These are phyloP conservation scores for Centaurea solstitialis DNA, from an alignment of 129 eudicot species.

Conservation along the genomic window DNA sequence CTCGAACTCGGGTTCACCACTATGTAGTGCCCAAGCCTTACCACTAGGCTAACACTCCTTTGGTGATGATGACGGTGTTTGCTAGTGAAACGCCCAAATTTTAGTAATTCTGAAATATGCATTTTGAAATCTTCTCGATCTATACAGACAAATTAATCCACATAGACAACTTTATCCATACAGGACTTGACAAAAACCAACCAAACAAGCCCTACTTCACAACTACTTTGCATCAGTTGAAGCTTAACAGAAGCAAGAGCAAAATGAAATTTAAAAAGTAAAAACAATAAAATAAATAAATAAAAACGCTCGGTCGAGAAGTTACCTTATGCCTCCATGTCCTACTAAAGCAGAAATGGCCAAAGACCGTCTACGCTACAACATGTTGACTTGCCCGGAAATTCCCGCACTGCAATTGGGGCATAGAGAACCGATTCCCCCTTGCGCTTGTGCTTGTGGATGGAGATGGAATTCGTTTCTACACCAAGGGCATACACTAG, in stretches of 20 bases:
- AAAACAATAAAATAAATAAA: not conserved
- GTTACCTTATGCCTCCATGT: conserved; percentile 22
- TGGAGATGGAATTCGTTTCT: conserved; percentile 62
- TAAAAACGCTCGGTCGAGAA: not conserved
- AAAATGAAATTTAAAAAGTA: not conserved
- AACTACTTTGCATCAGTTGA: not conserved
- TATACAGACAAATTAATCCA: no score
- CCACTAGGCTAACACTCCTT: no score
- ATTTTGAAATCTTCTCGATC: no score
- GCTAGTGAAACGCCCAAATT: no score
- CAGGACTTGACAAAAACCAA: no score
- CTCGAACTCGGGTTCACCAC: no score
- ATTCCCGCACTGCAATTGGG: conserved; percentile 69
- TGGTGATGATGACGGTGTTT: no score
- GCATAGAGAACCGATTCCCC: conserved; percentile 67
- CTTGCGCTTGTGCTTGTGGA: conserved; percentile 45
- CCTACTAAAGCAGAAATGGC: conserved; percentile 15
- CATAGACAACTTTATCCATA: no score
- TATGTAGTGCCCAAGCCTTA: no score
- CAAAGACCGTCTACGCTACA: conserved; percentile 31
- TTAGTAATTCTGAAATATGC: no score
- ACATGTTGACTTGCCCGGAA: conserved; percentile 55
- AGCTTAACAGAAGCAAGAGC: not conserved
- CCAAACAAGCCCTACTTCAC: no score
- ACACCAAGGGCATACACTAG: conserved; percentile 77